Percentiles rank a stretch among this genome's conserved stretches.
Conservation (phyloP, 345 rosid species). For the Camelina neglecta region DNA sequence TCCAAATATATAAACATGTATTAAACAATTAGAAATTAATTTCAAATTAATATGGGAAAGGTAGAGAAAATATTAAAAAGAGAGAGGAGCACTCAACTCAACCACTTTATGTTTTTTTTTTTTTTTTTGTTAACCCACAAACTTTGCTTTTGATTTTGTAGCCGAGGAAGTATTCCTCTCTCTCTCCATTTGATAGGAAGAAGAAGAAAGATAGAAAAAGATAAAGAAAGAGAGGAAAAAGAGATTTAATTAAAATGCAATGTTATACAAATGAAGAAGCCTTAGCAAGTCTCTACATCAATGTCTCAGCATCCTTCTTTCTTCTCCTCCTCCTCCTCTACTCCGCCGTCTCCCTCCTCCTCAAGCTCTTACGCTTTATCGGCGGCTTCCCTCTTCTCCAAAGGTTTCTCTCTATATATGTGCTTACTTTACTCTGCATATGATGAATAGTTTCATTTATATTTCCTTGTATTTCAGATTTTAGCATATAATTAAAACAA, state of each 20-base stretch:
- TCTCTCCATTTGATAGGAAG: constrained; percentile 42
- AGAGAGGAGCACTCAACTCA: constrained; percentile 43
- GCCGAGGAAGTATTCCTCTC: constrained; percentile 15
- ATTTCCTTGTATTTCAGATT: not conserved
- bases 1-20: constrained; percentile 15
- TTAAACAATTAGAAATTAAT: not conserved
- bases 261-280: constrained; percentile 69
- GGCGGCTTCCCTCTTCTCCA: constrained; percentile 69
- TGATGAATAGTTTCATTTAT: not conserved
- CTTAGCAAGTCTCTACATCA: constrained; percentile 71
- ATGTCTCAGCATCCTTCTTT: constrained; percentile 67
- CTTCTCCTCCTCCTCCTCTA: constrained; percentile 73
- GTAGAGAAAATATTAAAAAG: constrained; percentile 32
- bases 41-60: constrained; percentile 17
- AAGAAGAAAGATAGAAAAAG: constrained; percentile 42
- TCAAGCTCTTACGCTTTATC: constrained; percentile 62
- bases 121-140: constrained; percentile 31
- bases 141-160: constrained; percentile 44
- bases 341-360: constrained; percentile 65
- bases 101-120: constrained; percentile 19
- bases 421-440: not conserved
- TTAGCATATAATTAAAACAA: not conserved
- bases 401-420: constrained; percentile 47
- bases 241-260: constrained; percentile 62
- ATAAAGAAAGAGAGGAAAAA: constrained; percentile 40